These are phyloP conservation scores for Hypoxylon sp. DNA, from an alignment of 2,329 filamentous ascomycete species.

Conservation along the genomic window DNA sequence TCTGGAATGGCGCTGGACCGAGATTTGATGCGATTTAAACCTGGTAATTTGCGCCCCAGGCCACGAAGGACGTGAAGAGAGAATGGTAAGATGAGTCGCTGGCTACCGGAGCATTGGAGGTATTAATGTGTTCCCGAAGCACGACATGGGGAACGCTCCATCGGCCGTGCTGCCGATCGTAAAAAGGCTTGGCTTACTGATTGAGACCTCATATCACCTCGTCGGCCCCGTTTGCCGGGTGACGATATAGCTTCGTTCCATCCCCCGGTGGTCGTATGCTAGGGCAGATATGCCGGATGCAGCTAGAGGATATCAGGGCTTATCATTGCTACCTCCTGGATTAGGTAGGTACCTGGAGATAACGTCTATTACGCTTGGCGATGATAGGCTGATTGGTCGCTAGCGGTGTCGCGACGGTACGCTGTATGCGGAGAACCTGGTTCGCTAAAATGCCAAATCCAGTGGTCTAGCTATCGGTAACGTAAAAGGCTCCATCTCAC, in stretches of 20 bases:
- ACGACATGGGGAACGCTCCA: conserved; percentile 17
- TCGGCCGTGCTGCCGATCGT: conserved; percentile 28
- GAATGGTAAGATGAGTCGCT: conserved; percentile 9
- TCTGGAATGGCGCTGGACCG: conserved; percentile 21
- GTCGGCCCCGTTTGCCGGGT: conserved; percentile 9
- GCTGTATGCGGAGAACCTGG: conserved; percentile 38
- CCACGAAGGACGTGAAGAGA: conserved; percentile 26
- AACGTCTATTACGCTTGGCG: conserved; percentile 30
- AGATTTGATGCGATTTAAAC: conserved; percentile 10
- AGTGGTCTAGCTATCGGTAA: neutral
- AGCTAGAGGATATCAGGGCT: conserved; percentile 31
- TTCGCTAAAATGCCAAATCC: neutral
- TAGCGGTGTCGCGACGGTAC: conserved; percentile 9
- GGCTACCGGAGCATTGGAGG: conserved; percentile 13
- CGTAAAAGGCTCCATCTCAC: neutral
- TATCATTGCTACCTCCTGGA: conserved; percentile 47
- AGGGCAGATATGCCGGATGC: conserved; percentile 18
- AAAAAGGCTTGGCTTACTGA: conserved; percentile 34
- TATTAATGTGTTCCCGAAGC: conserved; percentile 38
- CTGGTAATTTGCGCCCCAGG: conserved; percentile 19
- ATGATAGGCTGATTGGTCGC: conserved; percentile 31
- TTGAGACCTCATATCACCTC: conserved; percentile 26
- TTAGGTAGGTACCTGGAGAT: conserved; percentile 46
- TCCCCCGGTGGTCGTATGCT: conserved; percentile 11
- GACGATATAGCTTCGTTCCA: conserved; percentile 10